Evolutionary conservation across 805 yeast genomes (phyloP).

Genomic region (Ogataea paradorogensis): DNA sequence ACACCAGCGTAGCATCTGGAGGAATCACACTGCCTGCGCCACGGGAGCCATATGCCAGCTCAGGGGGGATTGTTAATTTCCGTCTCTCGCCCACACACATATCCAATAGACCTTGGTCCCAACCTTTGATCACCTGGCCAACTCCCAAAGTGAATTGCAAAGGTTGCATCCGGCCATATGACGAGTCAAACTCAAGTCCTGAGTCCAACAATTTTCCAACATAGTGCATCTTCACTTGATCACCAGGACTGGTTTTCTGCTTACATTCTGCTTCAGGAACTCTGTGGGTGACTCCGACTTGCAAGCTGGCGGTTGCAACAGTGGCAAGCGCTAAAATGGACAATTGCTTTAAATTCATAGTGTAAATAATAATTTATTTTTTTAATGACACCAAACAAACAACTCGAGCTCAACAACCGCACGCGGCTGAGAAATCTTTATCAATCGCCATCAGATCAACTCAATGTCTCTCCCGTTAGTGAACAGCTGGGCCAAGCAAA

Average conservation of each 20-base stretch:
- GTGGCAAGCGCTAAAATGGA: constrained; percentile 3
- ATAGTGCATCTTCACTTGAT: constrained; percentile 72
- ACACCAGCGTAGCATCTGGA: constrained; percentile 66
- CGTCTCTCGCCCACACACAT: constrained; percentile 92
- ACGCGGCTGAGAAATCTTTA: constrained; percentile 2
- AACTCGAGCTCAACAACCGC: neutral
- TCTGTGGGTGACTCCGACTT: constrained; percentile 44
- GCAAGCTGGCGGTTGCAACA: constrained; percentile 9
- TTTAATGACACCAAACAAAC: constrained; percentile 2
- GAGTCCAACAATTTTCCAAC: constrained; percentile 65
- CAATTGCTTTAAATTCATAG: constrained; percentile 4
- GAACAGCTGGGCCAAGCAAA: constrained; percentile 13
- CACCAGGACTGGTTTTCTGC: constrained; percentile 61
- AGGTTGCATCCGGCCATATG: constrained; percentile 62
- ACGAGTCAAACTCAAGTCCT: constrained; percentile 70
- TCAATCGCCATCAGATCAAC: constrained; percentile 20
- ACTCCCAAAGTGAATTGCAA: constrained; percentile 68
- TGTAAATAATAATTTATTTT: neutral
- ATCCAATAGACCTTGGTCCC: constrained; percentile 82
- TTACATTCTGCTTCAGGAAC: constrained; percentile 53
- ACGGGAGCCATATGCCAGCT: constrained; percentile 70
- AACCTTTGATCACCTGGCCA: constrained; percentile 81
- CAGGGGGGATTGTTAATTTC: constrained; percentile 73
- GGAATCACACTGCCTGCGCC: constrained; percentile 75
- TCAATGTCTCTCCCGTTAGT: constrained; percentile 19